A percentile compares a stretch with the other conserved stretches of the same genome.
These are phyloP conservation scores for Marasmius tenuissimus DNA, from an alignment of 1,284 basidiomycete species.

Conservation along the genomic window DNA sequence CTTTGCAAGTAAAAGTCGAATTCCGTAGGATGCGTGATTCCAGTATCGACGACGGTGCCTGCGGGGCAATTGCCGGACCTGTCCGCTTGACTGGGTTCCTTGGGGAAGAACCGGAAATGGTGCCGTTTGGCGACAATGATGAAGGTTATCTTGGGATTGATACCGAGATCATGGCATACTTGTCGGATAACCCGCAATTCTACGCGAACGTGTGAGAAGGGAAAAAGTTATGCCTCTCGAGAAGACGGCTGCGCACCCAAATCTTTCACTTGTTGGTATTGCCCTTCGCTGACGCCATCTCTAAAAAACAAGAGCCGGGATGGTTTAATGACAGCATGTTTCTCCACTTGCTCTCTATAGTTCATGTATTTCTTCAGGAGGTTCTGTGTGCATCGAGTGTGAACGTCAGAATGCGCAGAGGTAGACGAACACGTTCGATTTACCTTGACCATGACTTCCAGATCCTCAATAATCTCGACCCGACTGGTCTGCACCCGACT, in stretches of 20 bases:
- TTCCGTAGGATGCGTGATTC: conserved; percentile 64
- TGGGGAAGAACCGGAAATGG: conserved; percentile 50
- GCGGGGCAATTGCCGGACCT: conserved; percentile 66
- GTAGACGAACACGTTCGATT: conserved; percentile 9
- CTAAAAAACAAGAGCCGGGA: conserved; percentile 53
- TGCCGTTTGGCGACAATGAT: conserved; percentile 58
- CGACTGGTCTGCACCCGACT: conserved; percentile 50
- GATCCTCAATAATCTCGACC: conserved; percentile 56
- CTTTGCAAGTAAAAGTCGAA: conserved; percentile 69
- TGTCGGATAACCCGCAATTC: conserved; percentile 22
- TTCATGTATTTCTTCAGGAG: conserved; percentile 39
- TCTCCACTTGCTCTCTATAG: conserved; percentile 30
- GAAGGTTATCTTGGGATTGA: conserved; percentile 54
- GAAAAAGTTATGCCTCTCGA: not conserved
- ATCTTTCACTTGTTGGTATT: conserved; percentile 57
- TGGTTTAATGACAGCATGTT: conserved; percentile 36
- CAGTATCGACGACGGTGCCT: conserved; percentile 68
- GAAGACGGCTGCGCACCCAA: conserved; percentile 35
- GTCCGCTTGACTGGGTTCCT: conserved; percentile 41
- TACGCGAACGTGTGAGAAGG: conserved; percentile 1
- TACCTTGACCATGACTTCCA: conserved; percentile 50
- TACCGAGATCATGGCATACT: conserved; percentile 42
- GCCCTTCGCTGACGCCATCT: conserved; percentile 71
- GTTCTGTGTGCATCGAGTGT: conserved; percentile 24
- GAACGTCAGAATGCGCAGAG: not conserved